Evolutionary conservation across 176 grass and related monocot genomes (phyloP), one percentile per base, ranked within the genome.

Genomic region (Oryza nivara): DNA sequence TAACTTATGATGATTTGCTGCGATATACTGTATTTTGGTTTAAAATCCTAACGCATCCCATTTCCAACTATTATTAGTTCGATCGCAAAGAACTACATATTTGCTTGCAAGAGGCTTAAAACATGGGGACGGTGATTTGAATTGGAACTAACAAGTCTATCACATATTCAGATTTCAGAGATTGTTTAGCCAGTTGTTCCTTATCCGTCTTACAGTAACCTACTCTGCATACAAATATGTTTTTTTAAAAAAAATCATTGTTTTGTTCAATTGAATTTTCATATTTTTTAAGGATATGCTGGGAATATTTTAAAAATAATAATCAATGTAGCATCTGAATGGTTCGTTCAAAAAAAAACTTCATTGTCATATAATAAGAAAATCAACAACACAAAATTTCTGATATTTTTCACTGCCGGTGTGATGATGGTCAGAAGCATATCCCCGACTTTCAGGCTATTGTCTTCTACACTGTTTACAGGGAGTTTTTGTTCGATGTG

Each of bases 81-180:
- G 38, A 40, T 40, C 6, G 38, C 6, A 40, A 40, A 40, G 6
- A 40, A 40, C 6, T 40, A 40, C 38, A 40, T 40, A 40, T 80
- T 83, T 87, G 43, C 75, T 92, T 85, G 75, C 80, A 91, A 81
- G 84, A 90, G 66, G 85, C 73, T 65, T 85, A 85, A 93, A 93
- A 90, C 54, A 86, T 85, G 36, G 77, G 88, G 22, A 86, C 88
- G 19, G 69, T 66, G 38, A 90, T 88, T 66, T 93, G 71, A 93
- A 83, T 19, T 77, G 71, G 47, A 81, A 85, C 20, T 86, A 77
- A 61, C 70, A 80, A 83, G 75, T 83, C 11, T 40, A 83, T 68
- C 20, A 67, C 10, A 72, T 40, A 40, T 40, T 40, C 38, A 40
- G 38, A 60, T 41, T 90, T 70, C 19, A 26, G 2, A 65, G 40